Base-by-base conservation (phyloP, 176 grass and related monocot species). In the Carex kokanica region DNA sequence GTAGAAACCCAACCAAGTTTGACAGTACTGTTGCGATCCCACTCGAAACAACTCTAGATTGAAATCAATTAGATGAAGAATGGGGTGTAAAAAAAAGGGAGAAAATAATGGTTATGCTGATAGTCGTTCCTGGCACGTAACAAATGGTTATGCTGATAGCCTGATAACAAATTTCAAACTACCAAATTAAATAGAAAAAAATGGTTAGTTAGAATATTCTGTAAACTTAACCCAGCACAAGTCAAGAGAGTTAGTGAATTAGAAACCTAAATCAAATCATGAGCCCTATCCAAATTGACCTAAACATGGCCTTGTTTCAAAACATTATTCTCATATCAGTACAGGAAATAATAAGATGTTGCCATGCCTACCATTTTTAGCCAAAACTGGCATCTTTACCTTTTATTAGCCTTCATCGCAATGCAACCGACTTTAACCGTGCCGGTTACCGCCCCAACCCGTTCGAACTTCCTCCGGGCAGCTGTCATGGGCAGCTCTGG, bases 391-490 rank as follows among this genome's bases (percentile, higher is more conserved):
- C 17, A 58, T 51, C 83, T 85, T 41, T 55, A 64, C 60, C 49
- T 77, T 14, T 64, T 71, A 29, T 15, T 78, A 57, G 49, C 68
- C 47, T 56, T 84, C 64, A 11, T 21, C 4, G 18, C 83, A 63
- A 60, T 64, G 8, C 54, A 74, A 78, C 18, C 17, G 38, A 3
- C 68, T 63, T 60, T 49, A 60, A 60, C 29, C 11, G 1, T 25
- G 11, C 14, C 21, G 1, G 17, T 6, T 1, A 7, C 14, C 4
- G 23, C 0, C 10, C 69, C 52, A 3, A 85, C 53, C 18, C 31
- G 14, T 59, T 85, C 83, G 2, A 85, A 85, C 55, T 77, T 85
- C 36, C 83, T 85, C 53, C 49, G 34, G 16, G 17, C 68, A 41
- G 83, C 66, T 14, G 52, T 75, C 8, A 14, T 78, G 52, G 83